A percentile compares a stretch with the other conserved stretches of the same genome.
phyloP scores from a whole-genome alignment of 2,329 filamentous ascomycete genomes.

The Tolypocladium amazonense region DNA sequence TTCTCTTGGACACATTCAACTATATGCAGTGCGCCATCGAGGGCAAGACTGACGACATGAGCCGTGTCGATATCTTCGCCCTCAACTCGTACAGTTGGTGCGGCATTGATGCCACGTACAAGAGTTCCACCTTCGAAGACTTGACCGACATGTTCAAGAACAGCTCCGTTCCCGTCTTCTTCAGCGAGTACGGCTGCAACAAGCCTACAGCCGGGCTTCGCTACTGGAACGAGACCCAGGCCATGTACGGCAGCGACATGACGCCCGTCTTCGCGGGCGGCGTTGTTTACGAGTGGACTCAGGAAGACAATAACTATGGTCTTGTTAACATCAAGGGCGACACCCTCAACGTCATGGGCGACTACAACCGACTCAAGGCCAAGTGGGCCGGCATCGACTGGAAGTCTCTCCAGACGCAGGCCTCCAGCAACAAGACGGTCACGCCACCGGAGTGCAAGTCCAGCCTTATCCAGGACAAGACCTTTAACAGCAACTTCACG shows the following conservation, averaged over 20 bases:
- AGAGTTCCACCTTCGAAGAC: constrained; percentile 50
- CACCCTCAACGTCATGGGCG: constrained; percentile 46
- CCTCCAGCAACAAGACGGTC: constrained; percentile 40
- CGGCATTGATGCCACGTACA: constrained; percentile 47
- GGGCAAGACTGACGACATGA: constrained; percentile 44
- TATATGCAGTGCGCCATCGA: constrained; percentile 59
- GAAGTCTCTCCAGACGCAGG: constrained; percentile 50
- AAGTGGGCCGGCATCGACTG: constrained; percentile 72
- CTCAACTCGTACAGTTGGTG: constrained; percentile 68
- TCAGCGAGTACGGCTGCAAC: constrained; percentile 77
- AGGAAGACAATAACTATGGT: constrained; percentile 58
- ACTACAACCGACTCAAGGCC: constrained; percentile 63
- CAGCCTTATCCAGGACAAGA: constrained; percentile 54
- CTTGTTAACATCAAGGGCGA: constrained; percentile 52
- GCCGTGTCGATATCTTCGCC: constrained; percentile 64
- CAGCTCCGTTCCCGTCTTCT: constrained; percentile 65
- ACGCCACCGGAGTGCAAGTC: constrained; percentile 52
- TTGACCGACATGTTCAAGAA: constrained; percentile 55
- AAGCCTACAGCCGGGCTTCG: constrained; percentile 54
- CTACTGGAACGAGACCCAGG: constrained; percentile 63
- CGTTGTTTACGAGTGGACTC: constrained; percentile 70
- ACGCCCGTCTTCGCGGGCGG: constrained; percentile 59
- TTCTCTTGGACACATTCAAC: constrained; percentile 65
- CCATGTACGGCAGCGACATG: constrained; percentile 65
- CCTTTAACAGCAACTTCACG: constrained; percentile 71